Percentiles rank a stretch among this genome's conserved stretches.
Evolutionary conservation across 306 rosid genomes (phyloP).

Genomic region (Trifolium pratense): DNA sequence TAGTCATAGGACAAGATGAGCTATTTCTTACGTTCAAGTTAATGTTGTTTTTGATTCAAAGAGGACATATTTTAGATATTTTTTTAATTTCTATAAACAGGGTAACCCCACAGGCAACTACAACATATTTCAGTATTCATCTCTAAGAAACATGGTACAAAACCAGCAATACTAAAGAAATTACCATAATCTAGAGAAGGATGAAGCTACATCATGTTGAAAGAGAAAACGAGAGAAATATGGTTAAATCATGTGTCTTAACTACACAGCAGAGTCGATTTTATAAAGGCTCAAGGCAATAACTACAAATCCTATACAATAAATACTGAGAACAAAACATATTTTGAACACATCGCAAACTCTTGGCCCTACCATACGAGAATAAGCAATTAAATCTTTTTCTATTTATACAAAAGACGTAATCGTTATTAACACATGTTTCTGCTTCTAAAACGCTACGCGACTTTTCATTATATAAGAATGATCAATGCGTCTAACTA

Average conservation of each 20-base stretch:
- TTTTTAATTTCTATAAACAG: neutral
- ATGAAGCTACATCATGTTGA: neutral
- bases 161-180: neutral
- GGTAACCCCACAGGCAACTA: neutral
- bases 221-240: neutral
- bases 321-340: neutral
- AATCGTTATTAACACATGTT: neutral
- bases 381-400: neutral
- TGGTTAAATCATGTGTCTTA: neutral
- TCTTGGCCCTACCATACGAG: neutral
- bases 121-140: neutral
- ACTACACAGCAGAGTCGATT: neutral
- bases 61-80: neutral
- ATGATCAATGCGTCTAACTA: neutral
- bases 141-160: too few species aligned
- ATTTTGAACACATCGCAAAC: neutral
- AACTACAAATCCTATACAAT: neutral
- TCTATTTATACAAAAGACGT: neutral
- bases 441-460: slow-evolving; percentile 19
- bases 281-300: neutral
- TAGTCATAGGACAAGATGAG: slow-evolving; percentile 18
- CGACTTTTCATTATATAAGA: slow-evolving; percentile 11
- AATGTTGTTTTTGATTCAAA: slow-evolving; percentile 4
- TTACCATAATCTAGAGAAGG: slow-evolving; percentile 12
- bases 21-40: slow-evolving; percentile 5